Evolutionary conservation across 2,329 filamentous ascomycete species (phyloP), one percentile per base, ranked within the genome.

Genomic region (Beauveria scarabaeidicola): DNA sequence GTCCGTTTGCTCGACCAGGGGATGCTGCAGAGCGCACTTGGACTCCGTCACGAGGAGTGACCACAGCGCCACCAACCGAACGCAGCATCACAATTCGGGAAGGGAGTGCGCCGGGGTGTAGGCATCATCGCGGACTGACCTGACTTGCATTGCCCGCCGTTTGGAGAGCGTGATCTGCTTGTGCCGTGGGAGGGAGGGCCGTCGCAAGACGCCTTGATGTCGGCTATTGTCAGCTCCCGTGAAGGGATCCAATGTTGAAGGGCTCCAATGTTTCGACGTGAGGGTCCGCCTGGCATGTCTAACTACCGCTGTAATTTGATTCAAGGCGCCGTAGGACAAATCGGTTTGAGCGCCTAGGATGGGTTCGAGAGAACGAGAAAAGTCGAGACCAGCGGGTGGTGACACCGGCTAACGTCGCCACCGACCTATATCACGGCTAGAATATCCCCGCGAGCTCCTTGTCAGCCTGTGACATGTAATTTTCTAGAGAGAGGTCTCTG

Each of bases 1-100:
- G 41, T 47, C 19, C 15, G 52, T 21, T 32, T 41, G 41, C 32
- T 36, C 32, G 32, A 47, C 40, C 11, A n/a, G n/a, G 38, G n/a
- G n/a, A 44, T 25, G 40, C 41, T 55, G 27, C 52, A 55, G 41
- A 32, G 41, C 52, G 52, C 41, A 55, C 52, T 13, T 46, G 36
- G 27, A n/a, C 41, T 55, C 52, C 19, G 52, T 55, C 52, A 55
- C 41, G 52, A 55, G 52, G 52, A 55, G 25, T 10, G 41, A 46
- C 25, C 19, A 55, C 41, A 32, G 27, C 52, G 52, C 52, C 52
- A 55, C 52, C 40, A 32, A 27, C 51, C 21, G 32, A 46, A 54
- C 32, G 17, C 41, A 21, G 36, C 36, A 25, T 52, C 36, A 52
- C 36, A 52, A 8, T 52, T 7, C 13, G 19, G 47, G 19, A 32